Conservation (phyloP, 225 moss, liverwort and hornwort genomes). For the Asterella californica region DNA sequence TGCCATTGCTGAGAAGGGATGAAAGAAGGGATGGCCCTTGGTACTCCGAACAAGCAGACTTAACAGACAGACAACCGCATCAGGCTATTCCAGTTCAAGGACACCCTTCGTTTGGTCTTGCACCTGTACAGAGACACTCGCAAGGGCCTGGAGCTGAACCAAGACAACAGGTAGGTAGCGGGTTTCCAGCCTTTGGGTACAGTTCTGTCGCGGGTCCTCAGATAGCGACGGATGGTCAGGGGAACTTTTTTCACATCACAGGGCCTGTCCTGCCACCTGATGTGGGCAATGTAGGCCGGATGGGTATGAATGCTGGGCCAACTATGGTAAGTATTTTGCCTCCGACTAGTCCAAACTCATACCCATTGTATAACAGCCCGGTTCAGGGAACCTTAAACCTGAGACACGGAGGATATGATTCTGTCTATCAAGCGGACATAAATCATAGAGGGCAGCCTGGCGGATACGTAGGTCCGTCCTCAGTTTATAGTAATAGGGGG, state of each 20-base stretch:
- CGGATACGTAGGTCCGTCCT: not conserved
- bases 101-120: constrained; percentile 15
- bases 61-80: constrained; percentile 23
- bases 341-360: not conserved
- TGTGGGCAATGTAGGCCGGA: constrained; percentile 4
- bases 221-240: constrained; percentile 20
- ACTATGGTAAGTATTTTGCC: not conserved
- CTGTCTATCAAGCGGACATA: constrained; percentile 13
- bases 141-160: constrained; percentile 24
- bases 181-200: constrained; percentile 25
- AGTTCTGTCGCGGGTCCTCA: constrained; percentile 13
- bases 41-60: constrained; percentile 20
- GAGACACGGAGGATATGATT: constrained; percentile 14
- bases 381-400: constrained; percentile 24
- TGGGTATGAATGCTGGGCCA: constrained; percentile 9
- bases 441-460: constrained; percentile 19
- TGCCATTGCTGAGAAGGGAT: constrained; percentile 9
- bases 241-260: constrained; percentile 18
- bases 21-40: constrained; percentile 20
- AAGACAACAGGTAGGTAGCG: constrained; percentile 26
- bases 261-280: constrained; percentile 21
- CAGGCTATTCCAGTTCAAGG: constrained; percentile 20
- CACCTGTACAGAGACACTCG: constrained; percentile 24
- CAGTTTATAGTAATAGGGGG: constrained; percentile 13
- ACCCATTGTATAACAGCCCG: constrained; percentile 12